Evolutionary conservation across 306 rosid genomes (phyloP), one percentile per base, ranked within the genome.

Genomic region (Cucurbita ficifolia): DNA sequence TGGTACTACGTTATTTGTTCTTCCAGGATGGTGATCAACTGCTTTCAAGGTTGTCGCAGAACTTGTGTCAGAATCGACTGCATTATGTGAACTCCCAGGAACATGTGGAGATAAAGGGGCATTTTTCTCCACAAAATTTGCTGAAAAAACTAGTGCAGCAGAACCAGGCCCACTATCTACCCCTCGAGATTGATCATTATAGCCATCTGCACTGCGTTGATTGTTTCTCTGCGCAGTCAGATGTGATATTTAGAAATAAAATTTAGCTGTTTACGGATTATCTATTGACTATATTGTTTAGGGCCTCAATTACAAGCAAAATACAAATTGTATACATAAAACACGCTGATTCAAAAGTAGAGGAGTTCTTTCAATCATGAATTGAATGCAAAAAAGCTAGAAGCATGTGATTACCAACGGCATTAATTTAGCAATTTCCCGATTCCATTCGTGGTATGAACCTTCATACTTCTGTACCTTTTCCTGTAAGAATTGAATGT

Each of bases 401-500:
- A 60, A 53, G 60, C 49, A 77, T 63, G 21, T 6, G 38, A 61
- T 83, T 95, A 95, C 99, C 97, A 87, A 82, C 70, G 90, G 96
- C 84, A 79, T 81, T 82, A 88, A 62, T 76, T 87, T 91, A 18
- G 78, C 83, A 13, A 86, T 81, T 77, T 91, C 96, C 45, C 78
- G 83, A 78, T 77, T 86, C 99, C 96, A 89, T 65, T 88, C 96
- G 77, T 85, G 96, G 76, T 54, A 87, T 22, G 99, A 80, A 35
- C 89, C 89, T 82, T 95, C 99, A 72, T 78, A 83, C 81, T 87
- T 89, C 29, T 84, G 86, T 73, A 91, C 97, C 53, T 89, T 91
- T 77, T 95, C 96, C 79, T 91, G 99, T 77, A 95, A 81, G 82
- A 85, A 91, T 65, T 89, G 96, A 81, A 95, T 89, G 80, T 95